Evolutionary conservation across 129 eudicot genomes (phyloP), one percentile per base, ranked within the genome.

Genomic region (Dittrichia graveolens): DNA sequence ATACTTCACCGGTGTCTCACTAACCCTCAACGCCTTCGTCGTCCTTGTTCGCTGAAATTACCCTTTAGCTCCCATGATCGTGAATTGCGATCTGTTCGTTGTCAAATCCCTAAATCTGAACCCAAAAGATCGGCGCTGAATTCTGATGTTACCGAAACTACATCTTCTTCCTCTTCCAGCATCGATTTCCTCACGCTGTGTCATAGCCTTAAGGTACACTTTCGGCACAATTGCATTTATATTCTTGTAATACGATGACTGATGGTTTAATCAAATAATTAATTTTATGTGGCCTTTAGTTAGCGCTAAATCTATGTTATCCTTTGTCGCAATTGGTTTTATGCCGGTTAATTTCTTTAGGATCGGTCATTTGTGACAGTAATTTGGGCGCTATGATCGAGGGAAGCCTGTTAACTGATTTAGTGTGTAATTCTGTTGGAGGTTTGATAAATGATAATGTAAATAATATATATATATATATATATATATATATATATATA

Each of bases 161-260:
- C 65, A 12, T 76, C 87, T 45, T 76, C 86, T 3, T 82, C 86
- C 1, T 78, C 90, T 55, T 78, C 81, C 5, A 79, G 83, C 72
- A 91, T 91, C 82, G 92, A 88, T 88, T 91, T 91, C 45, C 95
- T 91, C 76, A 91, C 97, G 15, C 47, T 91, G 78, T 91, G 97
- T 67, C 92, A 82, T 69, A 79, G 97, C 52, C 94, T 91, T 40
- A 91, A 91, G 97, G 97, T 79, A 48, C 34, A 15, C 16, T 9
- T 13, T 62, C 10, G 18, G 47, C 34, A 18, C 53, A 42, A 31
- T 41, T 48, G 74, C 57, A 35, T 67, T 66, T 42, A 8, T 52
- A 40, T 72, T 6, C 13, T 10, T 70, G 54, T 67, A 38, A 52
- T 47, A 69, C 11, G n/a, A 40, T 4, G 7, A 16, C 14, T 41